These are phyloP conservation scores for Globisporangium radiosum DNA, from an alignment of 352 stramenopile genomes.

Conservation along the genomic window DNA sequence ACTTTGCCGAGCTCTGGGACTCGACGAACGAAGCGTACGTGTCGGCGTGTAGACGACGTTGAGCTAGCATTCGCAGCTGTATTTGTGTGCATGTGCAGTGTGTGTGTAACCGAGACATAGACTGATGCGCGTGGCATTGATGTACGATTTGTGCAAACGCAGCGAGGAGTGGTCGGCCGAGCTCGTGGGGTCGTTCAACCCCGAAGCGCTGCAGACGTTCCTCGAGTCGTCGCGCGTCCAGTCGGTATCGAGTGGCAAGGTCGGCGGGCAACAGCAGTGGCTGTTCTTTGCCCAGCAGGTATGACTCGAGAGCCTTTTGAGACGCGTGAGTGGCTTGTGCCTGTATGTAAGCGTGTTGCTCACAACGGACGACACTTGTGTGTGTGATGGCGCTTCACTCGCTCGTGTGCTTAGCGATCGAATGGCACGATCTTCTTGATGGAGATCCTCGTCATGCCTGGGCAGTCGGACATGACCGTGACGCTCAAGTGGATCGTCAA, in stretches of 20 bases:
- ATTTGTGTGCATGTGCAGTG: constrained; percentile 1
- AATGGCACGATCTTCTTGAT: constrained; percentile 81
- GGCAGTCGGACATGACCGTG: constrained; percentile 69
- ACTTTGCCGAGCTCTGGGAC: constrained; percentile 77
- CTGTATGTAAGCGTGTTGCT: too few species aligned
- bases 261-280: constrained; percentile 74
- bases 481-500: constrained; percentile 88
- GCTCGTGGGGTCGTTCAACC: constrained; percentile 46
- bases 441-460: constrained; percentile 73
- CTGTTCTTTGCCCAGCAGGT: constrained; percentile 81
- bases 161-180: constrained; percentile 76
- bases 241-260: constrained; percentile 64
- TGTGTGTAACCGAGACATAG: neutral
- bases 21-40: constrained; percentile 69
- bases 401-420: constrained; percentile 27
- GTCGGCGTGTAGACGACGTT: neutral
- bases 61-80: neutral
- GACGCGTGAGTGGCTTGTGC: too few species aligned
- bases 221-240: constrained; percentile 61
- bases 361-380: too few species aligned
- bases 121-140: neutral
- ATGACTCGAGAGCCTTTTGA: neutral
- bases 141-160: neutral
- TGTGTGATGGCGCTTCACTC: neutral
- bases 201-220: constrained; percentile 44